phyloP scores from a whole-genome alignment of 257 asterid genomes.

The Verbascum thapsus region DNA sequence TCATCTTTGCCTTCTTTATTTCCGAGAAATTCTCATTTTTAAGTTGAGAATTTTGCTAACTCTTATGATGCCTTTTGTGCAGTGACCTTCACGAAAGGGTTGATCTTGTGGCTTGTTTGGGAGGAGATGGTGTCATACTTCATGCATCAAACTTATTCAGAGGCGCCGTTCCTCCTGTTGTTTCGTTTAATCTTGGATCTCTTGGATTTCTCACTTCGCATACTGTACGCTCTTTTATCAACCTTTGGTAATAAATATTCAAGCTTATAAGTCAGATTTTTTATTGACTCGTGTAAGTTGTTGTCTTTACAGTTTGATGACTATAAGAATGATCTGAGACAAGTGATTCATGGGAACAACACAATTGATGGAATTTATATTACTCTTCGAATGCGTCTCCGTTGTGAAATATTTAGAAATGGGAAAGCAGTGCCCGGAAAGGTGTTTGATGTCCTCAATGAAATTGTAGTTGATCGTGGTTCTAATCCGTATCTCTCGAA shows the following conservation, averaged over 20 bases:
- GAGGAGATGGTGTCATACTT: constrained; percentile 99
- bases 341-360: constrained; percentile 80
- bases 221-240: constrained; percentile 55
- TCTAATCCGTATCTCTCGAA: constrained; percentile 98
- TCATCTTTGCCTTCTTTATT: constrained; percentile 12
- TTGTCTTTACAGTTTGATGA: constrained; percentile 65
- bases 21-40: neutral
- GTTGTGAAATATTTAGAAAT: constrained; percentile 85
- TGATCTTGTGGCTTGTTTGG: constrained; percentile 97
- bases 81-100: constrained; percentile 97
- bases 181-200: constrained; percentile 97
- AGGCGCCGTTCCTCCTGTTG: constrained; percentile 98
- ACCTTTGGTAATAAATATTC: constrained; percentile 19
- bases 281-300: constrained; percentile 30
- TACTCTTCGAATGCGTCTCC: constrained; percentile 97
- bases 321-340: constrained; percentile 81
- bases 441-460: constrained; percentile 90
- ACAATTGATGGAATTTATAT: constrained; percentile 86
- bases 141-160: constrained; percentile 95
- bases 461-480: constrained; percentile 96
- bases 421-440: constrained; percentile 94
- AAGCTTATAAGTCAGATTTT: constrained; percentile 20
- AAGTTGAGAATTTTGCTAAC: constrained; percentile 27
- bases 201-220: constrained; percentile 98
- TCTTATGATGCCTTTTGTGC: constrained; percentile 35